Evolutionary conservation across 371 early-diverging fungal species (phyloP).

Genomic region (Mucor velutinosus): DNA sequence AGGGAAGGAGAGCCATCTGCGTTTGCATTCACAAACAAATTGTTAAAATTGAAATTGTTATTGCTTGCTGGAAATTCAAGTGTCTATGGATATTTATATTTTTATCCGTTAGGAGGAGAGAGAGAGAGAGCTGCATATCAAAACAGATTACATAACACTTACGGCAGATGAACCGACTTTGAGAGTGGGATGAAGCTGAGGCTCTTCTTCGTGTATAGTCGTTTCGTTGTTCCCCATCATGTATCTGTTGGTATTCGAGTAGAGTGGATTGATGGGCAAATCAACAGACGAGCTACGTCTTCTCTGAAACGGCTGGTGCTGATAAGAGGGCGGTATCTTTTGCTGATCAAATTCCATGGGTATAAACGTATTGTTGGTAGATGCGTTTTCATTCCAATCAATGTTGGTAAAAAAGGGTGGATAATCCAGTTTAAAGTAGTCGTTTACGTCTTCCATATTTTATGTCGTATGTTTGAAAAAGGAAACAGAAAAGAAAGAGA

Average conservation of each 20-base stretch:
- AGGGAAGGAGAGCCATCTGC: constrained; percentile 4
- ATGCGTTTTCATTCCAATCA: constrained; percentile 20
- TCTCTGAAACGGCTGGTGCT: constrained; percentile 27
- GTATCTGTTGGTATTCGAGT: constrained; percentile 17
- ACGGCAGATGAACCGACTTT: constrained; percentile 18
- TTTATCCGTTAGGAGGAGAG: background rate
- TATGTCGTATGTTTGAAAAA: background rate
- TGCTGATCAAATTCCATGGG: constrained; percentile 17
- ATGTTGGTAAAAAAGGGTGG: constrained; percentile 24
- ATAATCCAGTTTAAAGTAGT: constrained; percentile 20
- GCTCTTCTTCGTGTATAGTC: constrained; percentile 25
- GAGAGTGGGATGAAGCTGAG: background rate
- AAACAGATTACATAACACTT: constrained; percentile 5
- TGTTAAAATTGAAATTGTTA: background rate
- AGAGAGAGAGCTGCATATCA: no score
- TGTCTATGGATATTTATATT: background rate
- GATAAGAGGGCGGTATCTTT: constrained; percentile 15
- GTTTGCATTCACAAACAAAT: background rate
- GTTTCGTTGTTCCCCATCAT: constrained; percentile 8
- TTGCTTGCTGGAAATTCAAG: constrained; percentile 11
- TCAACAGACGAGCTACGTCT: constrained; percentile 36
- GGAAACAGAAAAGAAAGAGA: constrained; percentile 4
- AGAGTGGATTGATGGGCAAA: constrained; percentile 30
- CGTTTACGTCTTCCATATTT: constrained; percentile 23
- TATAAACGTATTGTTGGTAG: constrained; percentile 6